phyloP scores from a whole-genome alignment of 768 basidiomycete species.

The Clitopilus hobsonii region DNA sequence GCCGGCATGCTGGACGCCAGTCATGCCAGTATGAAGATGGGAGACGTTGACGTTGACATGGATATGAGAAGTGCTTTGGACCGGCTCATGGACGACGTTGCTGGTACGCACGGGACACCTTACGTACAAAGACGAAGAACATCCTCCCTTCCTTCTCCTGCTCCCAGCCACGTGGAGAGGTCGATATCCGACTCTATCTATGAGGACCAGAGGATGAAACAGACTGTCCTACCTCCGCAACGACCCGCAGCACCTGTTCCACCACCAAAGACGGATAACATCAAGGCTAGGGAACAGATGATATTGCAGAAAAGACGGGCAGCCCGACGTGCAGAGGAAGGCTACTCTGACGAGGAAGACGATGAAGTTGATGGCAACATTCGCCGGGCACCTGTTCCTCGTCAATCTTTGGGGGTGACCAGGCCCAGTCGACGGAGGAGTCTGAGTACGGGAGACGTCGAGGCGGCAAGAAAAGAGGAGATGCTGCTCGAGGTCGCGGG shows the following conservation, averaged over 20 bases:
- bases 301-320: constrained; percentile 69
- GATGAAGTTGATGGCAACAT: constrained; percentile 18
- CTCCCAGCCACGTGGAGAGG: constrained; percentile 31
- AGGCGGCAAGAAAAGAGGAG: constrained; percentile 32
- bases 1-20: constrained; percentile 13
- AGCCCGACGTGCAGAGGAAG: constrained; percentile 48
- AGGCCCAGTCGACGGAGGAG: constrained; percentile 64
- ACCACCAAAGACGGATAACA: constrained; percentile 65
- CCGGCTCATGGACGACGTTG: constrained; percentile 68
- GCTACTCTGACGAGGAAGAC: constrained; percentile 26
- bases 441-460: constrained; percentile 74
- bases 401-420: constrained; percentile 31
- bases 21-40: constrained; percentile 28
- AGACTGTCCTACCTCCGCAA: constrained; percentile 32
- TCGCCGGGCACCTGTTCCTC: constrained; percentile 9
- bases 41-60: constrained; percentile 53
- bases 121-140: constrained; percentile 13
- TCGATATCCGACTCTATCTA: constrained; percentile 49
- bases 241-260: constrained; percentile 34
- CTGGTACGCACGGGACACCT: constrained; percentile 25
- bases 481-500: constrained; percentile 33
- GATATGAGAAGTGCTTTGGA: constrained; percentile 75
- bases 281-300: constrained; percentile 57
- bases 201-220: constrained; percentile 32
- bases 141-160: constrained; percentile 28